Evolutionary conservation across 345 rosid species (phyloP).

Genomic region (Rubroshorea leprosula): DNA sequence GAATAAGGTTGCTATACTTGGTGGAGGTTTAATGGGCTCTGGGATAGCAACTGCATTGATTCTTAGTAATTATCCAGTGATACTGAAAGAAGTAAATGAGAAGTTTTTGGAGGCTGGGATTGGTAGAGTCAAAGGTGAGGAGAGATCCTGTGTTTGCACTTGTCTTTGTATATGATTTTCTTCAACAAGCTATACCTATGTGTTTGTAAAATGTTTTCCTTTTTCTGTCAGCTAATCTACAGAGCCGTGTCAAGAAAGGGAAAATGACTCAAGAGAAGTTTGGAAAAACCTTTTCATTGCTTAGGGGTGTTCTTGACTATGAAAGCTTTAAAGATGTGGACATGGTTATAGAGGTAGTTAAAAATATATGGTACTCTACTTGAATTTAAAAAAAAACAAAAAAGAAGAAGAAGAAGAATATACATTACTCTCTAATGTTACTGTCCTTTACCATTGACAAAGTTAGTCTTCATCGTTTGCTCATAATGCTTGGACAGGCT

Average conservation of each 20-base stretch:
- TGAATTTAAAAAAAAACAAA: no score
- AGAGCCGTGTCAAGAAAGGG: slow-evolving; percentile 84
- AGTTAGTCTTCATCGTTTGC: slow-evolving; percentile 1
- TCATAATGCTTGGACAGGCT: slow-evolving; percentile 64
- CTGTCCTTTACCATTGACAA: no score
- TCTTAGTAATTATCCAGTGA: slow-evolving; percentile 72
- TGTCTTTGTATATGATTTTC: slow-evolving; percentile 36
- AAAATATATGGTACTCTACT: neutral
- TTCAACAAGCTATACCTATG: slow-evolving; percentile 27
- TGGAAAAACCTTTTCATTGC: slow-evolving; percentile 70
- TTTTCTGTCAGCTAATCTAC: slow-evolving; percentile 67
- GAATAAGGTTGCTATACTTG: slow-evolving; percentile 80
- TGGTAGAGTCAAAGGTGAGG: slow-evolving; percentile 72
- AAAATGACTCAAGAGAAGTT: slow-evolving; percentile 73
- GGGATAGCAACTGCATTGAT: slow-evolving; percentile 94
- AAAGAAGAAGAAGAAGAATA: no score
- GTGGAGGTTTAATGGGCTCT: slow-evolving; percentile 98
- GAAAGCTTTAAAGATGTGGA: slow-evolving; percentile 86
- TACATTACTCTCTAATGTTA: no score
- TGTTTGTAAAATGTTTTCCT: slow-evolving; percentile 13
- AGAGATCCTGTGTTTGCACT: slow-evolving; percentile 41
- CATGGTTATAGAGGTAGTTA: slow-evolving; percentile 86
- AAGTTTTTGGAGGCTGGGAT: slow-evolving; percentile 85
- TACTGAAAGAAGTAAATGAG: slow-evolving; percentile 87
- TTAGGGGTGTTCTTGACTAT: slow-evolving; percentile 74